Base-by-base conservation (phyloP, 371 early-diverging fungal species). In the Dinochytrium kinnereticum region DNA sequence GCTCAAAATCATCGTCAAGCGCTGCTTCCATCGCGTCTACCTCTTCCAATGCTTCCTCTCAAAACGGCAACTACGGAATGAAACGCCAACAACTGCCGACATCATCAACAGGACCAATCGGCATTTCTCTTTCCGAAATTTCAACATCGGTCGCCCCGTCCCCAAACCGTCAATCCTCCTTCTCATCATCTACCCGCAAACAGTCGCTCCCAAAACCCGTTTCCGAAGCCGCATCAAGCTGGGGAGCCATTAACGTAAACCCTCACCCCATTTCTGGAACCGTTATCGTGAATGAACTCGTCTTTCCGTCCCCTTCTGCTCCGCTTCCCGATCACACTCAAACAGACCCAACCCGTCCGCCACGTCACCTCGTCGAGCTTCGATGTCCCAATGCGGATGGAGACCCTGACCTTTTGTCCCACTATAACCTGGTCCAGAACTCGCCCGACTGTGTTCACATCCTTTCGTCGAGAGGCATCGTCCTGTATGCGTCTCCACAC, bases 381-480 rank as follows among this genome's bases (percentile, higher is more conserved):
- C 7, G 24, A n/a, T 10, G 21, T 13, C 49, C 49, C 21, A 21
- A 10, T 44, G 17, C 55, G n/a, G 5, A 53, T 26, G 13, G 10
- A 5, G 55, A 53, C 55, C 17, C 7, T 53, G 17, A 53, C 55
- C 55, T 53, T 26, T 26, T 53, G 17, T 53, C 55, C 26, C 55
- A 13, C 7, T 26, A 53, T 5, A 5, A 13, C 26, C 55, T 53
- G 5, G 26, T 53, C 55, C 13, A 53, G 24, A 67, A 73, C 33
- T 26, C 69, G 28, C 17, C 70, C 0, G 89, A 90, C 59, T 87
- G 90, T 64, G 78, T 90, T 36, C 87, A 87, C 76, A 88, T 90
- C 19, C 71, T 91, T n/a, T 88, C 90, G 1, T 79, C 90, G 66
- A 87, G 89, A 30, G 91, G 89, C 13, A 79, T 85, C n/a, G 86